A percentile compares a stretch with the other conserved stretches of the same genome.
Evolutionary conservation across 2,329 filamentous ascomycete species (phyloP).

Genomic region (Keithomyces neogunnii): DNA sequence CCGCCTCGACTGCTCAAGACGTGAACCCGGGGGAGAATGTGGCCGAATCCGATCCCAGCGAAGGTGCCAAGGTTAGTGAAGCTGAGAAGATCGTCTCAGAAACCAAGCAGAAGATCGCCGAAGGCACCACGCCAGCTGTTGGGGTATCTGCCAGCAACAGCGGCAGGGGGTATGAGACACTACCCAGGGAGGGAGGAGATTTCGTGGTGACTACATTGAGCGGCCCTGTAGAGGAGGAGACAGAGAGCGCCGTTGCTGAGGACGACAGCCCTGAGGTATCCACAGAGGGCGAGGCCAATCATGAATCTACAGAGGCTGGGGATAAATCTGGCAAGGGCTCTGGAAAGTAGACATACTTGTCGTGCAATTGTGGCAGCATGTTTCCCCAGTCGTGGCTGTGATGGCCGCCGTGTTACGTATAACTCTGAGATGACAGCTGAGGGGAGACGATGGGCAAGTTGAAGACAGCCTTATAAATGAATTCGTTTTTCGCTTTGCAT

Average conservation of each 20-base stretch:
- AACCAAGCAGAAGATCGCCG: conserved; percentile 50
- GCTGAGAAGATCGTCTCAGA: conserved; percentile 52
- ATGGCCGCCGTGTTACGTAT: not conserved
- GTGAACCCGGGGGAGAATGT: conserved; percentile 45
- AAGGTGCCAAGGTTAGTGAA: conserved; percentile 42
- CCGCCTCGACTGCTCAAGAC: conserved; percentile 24
- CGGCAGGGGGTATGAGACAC: conserved; percentile 45
- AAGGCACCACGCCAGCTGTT: conserved; percentile 41
- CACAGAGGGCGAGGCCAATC: conserved; percentile 11
- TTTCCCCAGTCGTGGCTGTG: not conserved
- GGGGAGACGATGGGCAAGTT: not conserved
- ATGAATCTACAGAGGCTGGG: conserved; percentile 8
- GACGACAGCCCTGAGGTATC: conserved; percentile 21
- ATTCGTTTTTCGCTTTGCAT: not conserved
- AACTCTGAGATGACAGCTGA: not conserved
- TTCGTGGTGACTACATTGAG: conserved; percentile 46
- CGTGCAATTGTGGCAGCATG: not conserved
- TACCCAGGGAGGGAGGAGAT: conserved; percentile 27
- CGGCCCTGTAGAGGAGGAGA: conserved; percentile 44
- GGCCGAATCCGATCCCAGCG: conserved; percentile 29
- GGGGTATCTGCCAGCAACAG: conserved; percentile 56
- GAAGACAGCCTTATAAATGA: not conserved
- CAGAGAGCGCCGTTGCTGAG: conserved; percentile 23
- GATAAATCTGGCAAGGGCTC: not conserved
- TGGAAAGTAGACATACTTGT: not conserved